A percentile compares a stretch with the other conserved stretches of the same genome.
Evolutionary conservation across 2,329 filamentous ascomycete species (phyloP).

Genomic region (Alternaria solani): DNA sequence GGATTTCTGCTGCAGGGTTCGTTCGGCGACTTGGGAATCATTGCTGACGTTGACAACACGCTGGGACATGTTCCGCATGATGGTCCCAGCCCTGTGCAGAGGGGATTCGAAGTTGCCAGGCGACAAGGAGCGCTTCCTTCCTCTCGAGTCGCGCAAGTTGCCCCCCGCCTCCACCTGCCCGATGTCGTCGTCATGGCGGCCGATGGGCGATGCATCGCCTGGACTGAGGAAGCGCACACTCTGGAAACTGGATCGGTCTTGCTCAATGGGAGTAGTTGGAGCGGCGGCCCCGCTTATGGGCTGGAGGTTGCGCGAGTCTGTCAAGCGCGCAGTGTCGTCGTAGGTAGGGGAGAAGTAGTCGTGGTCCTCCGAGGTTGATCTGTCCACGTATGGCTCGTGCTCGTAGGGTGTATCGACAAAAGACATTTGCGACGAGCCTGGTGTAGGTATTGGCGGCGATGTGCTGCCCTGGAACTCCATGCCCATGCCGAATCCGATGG

Average conservation of each 20-base stretch:
- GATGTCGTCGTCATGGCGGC: slow-evolving; percentile 68
- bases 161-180: slow-evolving; percentile 63
- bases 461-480: slow-evolving; percentile 56
- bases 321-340: slow-evolving; percentile 68
- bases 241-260: slow-evolving; percentile 61
- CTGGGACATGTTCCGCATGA: slow-evolving; percentile 81
- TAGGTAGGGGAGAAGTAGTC: slow-evolving; percentile 63
- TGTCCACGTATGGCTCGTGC: slow-evolving; percentile 41
- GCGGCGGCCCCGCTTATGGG: slow-evolving; percentile 62
- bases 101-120: slow-evolving; percentile 56
- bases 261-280: slow-evolving; percentile 46
- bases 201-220: slow-evolving; percentile 51
- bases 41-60: slow-evolving; percentile 98
- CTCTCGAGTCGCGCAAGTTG: slow-evolving; percentile 38
- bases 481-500: slow-evolving; percentile 57
- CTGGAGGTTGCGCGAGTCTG: slow-evolving; percentile 63
- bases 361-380: slow-evolving; percentile 61
- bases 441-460: slow-evolving; percentile 37
- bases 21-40: slow-evolving; percentile 83
- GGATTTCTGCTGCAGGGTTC: slow-evolving; percentile 70
- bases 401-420: slow-evolving; percentile 49
- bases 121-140: slow-evolving; percentile 61
- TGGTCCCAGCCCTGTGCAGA: slow-evolving; percentile 59
- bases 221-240: slow-evolving; percentile 63
- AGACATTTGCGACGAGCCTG: slow-evolving; percentile 56